Conservation (phyloP, 2,329 filamentous ascomycete species). For the Aspergillus japonicus region DNA sequence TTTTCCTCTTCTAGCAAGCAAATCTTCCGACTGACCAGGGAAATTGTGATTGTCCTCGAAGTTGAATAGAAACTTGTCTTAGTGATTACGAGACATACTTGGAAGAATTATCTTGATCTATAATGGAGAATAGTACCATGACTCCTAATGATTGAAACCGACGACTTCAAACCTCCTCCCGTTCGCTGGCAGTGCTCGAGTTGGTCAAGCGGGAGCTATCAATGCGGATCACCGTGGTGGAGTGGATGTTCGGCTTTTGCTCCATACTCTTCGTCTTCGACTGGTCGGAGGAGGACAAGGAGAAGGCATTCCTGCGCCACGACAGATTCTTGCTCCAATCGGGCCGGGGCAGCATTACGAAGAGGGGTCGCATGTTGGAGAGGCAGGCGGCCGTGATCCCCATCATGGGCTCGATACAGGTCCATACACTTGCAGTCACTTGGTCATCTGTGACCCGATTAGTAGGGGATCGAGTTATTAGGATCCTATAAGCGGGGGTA, state of each 20-base stretch:
- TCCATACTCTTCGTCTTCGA: not conserved
- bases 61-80: no score
- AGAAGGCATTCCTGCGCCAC: not conserved
- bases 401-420: slow-evolving; percentile 31
- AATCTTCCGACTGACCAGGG: no score
- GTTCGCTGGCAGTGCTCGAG: not conserved
- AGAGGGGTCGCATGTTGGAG: slow-evolving; percentile 30
- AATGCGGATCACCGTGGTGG: not conserved
- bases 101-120: no score
- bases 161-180: not conserved
- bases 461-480: not conserved
- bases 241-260: not conserved
- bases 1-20: no score
- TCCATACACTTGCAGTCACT: slow-evolving; percentile 30
- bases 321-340: not conserved
- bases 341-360: slow-evolving; percentile 4
- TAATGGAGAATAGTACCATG: no score
- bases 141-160: no score
- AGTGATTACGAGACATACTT: no score
- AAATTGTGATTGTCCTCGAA: no score
- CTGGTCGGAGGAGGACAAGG: not conserved
- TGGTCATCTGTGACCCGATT: slow-evolving; percentile 22
- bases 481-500: not conserved
- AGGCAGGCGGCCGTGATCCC: slow-evolving; percentile 30
- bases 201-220: not conserved